These are phyloP conservation scores for Agarophyton chilense DNA, from an alignment of 23 red algal species.

Conservation along the genomic window DNA sequence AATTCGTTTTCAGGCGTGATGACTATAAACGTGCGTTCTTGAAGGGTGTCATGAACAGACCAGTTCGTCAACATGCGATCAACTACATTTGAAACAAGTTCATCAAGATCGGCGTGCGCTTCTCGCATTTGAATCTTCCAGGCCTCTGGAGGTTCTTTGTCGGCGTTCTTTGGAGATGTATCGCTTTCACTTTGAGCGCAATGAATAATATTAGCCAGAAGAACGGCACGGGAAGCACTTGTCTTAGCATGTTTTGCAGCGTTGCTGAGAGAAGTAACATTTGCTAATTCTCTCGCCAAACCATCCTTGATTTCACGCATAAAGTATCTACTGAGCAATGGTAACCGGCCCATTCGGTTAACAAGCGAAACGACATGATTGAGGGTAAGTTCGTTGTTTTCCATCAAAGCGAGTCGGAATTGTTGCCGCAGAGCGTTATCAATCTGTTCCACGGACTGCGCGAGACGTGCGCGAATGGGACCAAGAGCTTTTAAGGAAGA, in stretches of 20 bases:
- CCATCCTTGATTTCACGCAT: constrained; percentile 52
- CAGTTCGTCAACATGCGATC: constrained; percentile 34
- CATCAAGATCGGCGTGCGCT: constrained; percentile 40
- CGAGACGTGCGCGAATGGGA: constrained; percentile 25
- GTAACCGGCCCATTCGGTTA: constrained; percentile 33
- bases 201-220: constrained; percentile 28
- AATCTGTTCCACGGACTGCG: constrained; percentile 45
- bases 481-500: constrained; percentile 7
- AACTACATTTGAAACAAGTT: constrained; percentile 24
- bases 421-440: constrained; percentile 46
- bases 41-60: neutral
- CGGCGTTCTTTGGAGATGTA: neutral
- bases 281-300: constrained; percentile 21
- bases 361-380: constrained; percentile 49
- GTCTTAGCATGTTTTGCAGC: constrained; percentile 15
- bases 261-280: constrained; percentile 19
- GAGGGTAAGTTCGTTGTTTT: constrained; percentile 30
- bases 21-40: constrained; percentile 29
- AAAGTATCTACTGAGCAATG: constrained; percentile 46
- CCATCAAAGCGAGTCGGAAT: constrained; percentile 35
- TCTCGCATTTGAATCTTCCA: constrained; percentile 29
- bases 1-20: constrained; percentile 18
- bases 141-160: neutral
- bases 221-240: constrained; percentile 30
- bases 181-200: neutral